phyloP scores from a whole-genome alignment of 805 yeast genomes.

The Candida boleticola region DNA sequence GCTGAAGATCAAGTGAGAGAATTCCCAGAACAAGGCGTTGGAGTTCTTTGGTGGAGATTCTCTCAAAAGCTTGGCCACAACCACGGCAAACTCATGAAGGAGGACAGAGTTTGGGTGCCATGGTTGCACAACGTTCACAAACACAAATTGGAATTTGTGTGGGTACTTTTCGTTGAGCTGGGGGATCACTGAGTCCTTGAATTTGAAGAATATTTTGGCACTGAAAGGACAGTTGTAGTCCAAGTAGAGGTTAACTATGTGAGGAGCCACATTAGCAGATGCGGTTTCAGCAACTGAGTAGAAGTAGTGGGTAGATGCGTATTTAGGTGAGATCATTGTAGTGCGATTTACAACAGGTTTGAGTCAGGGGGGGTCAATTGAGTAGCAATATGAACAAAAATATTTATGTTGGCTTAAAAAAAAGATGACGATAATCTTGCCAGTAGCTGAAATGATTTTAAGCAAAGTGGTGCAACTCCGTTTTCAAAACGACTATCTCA shows the following conservation, averaged over 20 bases:
- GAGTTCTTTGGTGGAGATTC: constrained; percentile 15
- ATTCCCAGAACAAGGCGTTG: constrained; percentile 40
- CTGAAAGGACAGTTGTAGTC: constrained; percentile 81
- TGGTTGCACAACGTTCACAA: constrained; percentile 79
- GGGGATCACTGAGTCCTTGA: constrained; percentile 55
- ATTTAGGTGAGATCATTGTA: constrained; percentile 46
- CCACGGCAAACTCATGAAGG: constrained; percentile 70
- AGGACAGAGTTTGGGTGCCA: constrained; percentile 81
- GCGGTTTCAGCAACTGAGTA: constrained; percentile 18
- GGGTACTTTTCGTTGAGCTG: constrained; percentile 43
- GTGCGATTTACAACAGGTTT: no score
- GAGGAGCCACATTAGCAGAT: constrained; percentile 23
- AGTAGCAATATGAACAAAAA: neutral
- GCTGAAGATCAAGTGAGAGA: constrained; percentile 55
- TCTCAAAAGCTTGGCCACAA: constrained; percentile 63
- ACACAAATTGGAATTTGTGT: constrained; percentile 55
- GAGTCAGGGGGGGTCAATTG: neutral
- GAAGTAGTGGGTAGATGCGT: constrained; percentile 36
- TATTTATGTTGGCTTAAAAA: no score
- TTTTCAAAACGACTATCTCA: no score
- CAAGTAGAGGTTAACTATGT: constrained; percentile 58
- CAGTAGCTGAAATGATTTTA: no score
- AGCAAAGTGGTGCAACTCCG: no score
- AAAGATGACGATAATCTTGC: no score
- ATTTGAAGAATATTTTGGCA: constrained; percentile 58